These are phyloP conservation scores for Malus orientalis DNA, from an alignment of 306 rosid species.

Conservation along the genomic window DNA sequence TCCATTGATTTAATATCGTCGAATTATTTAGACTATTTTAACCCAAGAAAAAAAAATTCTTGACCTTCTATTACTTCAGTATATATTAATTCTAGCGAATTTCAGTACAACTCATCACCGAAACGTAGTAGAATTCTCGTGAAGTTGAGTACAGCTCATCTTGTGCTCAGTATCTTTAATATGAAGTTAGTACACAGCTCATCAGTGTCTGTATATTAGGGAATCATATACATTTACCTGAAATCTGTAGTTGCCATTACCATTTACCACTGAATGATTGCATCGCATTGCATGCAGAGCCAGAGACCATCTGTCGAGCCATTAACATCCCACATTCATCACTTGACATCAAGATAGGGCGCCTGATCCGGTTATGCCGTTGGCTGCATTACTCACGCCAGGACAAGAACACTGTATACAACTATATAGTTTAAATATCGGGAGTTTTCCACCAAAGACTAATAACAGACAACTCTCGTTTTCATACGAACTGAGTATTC, in stretches of 20 bases:
- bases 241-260: neutral
- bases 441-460: too few species aligned
- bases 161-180: neutral
- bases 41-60: neutral
- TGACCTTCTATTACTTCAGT: neutral
- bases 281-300: neutral
- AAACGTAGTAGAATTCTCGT: too few species aligned
- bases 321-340: neutral
- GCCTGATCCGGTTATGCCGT: slow-evolving; percentile 17
- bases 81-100: too few species aligned
- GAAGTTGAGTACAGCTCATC: too few species aligned
- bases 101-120: too few species aligned
- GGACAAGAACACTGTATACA: neutral
- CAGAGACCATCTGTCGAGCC: neutral
- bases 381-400: slow-evolving; percentile 4
- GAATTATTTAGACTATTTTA: neutral
- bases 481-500: too few species aligned
- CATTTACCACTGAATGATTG: neutral
- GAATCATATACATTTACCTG: neutral
- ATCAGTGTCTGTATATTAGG: neutral
- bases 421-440: too few species aligned
- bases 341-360: neutral
- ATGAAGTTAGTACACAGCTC: neutral
- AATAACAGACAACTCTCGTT: too few species aligned
- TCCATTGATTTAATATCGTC: too few species aligned